Base-by-base conservation (phyloP, 2,329 filamentous ascomycete species). In the Pseudogymnoascus destructans region DNA sequence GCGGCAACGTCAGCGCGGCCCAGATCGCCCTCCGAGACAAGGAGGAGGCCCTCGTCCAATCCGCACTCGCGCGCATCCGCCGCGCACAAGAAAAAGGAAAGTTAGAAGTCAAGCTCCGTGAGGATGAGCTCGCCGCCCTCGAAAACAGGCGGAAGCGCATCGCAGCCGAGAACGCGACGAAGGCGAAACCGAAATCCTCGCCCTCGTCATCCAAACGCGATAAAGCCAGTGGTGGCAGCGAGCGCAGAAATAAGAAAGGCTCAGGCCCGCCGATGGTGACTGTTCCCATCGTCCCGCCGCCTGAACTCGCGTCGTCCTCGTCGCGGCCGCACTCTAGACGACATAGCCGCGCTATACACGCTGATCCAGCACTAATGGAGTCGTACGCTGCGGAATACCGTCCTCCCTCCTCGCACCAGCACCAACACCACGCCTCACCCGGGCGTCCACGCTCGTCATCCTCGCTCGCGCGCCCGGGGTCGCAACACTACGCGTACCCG, bases 121-220 rank as follows among this genome's bases (percentile, higher is more conserved):
- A 84, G 66, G 82, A 86, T 58, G 91, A 96, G 70, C 75, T 95
- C 65, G 86, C 85, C 61, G 90, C 89, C 52, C 77, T 95, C 64
- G 86, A 92, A 68, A 80, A 83, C 62, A 77, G 79, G 66, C 74
- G 79, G 62, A 80, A 82, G 69, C 80, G 84, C 59, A 73, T 82
- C 65, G 74, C 78, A 64, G 74, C 75, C 32, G 72, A 73, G 36
- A 73, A 54, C 2, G 46, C 57, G 17, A 59, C 49, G 3, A 55
- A 59, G 33, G 63, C 65, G 57, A 27, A 61, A 35, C 17, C 36
- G 2, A 40, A 40, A 21, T 6, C 36, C 17, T 40, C 36, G 19
- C 13, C 36, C 36, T 42, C 38, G 3, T 42, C 38, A 1, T 42
- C 38, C 1, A 42, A 42, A 42, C 38, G 38, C 11, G 30, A 55